Base-by-base conservation (phyloP, 2,329 filamentous ascomycete species). In the Xylaria sp. region DNA sequence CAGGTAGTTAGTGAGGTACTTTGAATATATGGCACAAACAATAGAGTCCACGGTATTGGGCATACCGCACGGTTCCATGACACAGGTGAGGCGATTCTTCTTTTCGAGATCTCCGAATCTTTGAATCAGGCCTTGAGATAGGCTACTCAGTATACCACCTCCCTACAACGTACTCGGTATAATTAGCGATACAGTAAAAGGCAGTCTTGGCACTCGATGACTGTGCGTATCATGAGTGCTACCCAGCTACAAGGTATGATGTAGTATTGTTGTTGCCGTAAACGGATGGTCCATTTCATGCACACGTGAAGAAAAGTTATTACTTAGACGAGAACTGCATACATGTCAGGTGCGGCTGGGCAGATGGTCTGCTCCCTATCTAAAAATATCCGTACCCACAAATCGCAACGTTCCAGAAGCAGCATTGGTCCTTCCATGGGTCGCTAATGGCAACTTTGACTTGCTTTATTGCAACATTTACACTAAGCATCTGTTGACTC, bases 281-380 rank as follows among this genome's bases (percentile, higher is more conserved):
- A 12, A 28, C 41, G 57, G 44, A 15, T 60, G 25, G 37, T 56
- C 18, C 37, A 56, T 44, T 39, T 41, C 44, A 44, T 50, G 55
- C 55, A 65, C 15, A 28, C 23, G 23, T 51, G 25, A 37, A 54
- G 25, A 37, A 37, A 37, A 37, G 7, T 28, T 39, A 66, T 66
- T 58, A 62, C 65, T 58, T 59, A 67, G 9, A 63, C 65, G 65
- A 67, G 37, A n/a, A 41, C n/a, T 39, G 48, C 59, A 37, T 34
- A 34, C 9, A 34, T 25, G 31, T 34, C 31, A 4, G 31, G 37
- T 52, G 1, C 20, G 18, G 5, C n/a, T 18, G 25, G 54, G 15
- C 41, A 20, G 41, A 46, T 2, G 13, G 15, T 46, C 18, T n/a
- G 4, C 41, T 46, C 41, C 7, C 18, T 18, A 7, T 46, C 41